Conservation (phyloP, 305 asterid species). For the Fraxinus greggii region DNA sequence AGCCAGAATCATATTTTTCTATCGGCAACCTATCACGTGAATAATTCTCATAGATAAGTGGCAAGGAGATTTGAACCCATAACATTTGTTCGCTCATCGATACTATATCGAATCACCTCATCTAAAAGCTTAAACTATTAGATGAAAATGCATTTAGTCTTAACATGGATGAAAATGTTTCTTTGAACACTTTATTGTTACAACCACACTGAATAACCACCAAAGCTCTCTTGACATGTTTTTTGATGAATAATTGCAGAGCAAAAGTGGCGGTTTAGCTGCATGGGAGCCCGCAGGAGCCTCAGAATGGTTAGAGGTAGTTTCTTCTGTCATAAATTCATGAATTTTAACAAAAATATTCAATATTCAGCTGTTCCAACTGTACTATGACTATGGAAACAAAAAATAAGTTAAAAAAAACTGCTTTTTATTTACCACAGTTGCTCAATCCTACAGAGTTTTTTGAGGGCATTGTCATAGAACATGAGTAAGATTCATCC, state of each 20-base stretch:
- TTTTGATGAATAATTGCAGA: conserved; percentile 40
- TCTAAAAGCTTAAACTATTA: background rate
- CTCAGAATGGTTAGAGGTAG: conserved; percentile 78
- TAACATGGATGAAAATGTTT: background rate
- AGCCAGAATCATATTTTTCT: background rate
- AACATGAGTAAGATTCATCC: conserved; percentile 69
- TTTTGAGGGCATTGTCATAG: conserved; percentile 66
- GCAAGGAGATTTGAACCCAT: background rate
- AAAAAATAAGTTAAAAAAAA: background rate
- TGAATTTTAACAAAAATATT: background rate
- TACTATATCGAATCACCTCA: background rate
- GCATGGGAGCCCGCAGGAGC: conserved; percentile 98
- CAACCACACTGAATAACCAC: background rate
- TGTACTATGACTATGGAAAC: background rate
- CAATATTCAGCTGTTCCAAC: background rate
- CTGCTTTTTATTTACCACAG: conserved; percentile 31
- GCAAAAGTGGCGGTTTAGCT: conserved; percentile 82
- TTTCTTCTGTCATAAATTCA: background rate
- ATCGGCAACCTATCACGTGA: background rate
- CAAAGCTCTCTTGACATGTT: background rate
- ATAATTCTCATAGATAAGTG: background rate
- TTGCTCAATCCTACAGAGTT: conserved; percentile 82
- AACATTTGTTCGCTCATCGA: background rate
- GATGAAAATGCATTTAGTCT: background rate
- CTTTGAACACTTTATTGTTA: background rate